A percentile compares a stretch with the other conserved stretches of the same genome.
These are phyloP conservation scores for Cornus florida DNA, from an alignment of 148 eudicot genomes.

Conservation along the genomic window DNA sequence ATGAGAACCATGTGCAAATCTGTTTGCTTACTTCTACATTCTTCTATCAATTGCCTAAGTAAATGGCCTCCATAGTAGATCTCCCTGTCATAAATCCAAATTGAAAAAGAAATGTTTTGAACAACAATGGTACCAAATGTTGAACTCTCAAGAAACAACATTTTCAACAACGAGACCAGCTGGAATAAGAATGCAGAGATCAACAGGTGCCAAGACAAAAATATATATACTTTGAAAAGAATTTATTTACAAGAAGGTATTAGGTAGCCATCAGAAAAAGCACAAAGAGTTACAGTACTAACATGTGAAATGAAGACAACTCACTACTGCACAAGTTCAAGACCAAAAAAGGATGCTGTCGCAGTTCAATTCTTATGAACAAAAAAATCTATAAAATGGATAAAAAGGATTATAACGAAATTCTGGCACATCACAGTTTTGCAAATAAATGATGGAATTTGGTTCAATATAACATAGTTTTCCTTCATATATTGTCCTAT, in stretches of 20 bases:
- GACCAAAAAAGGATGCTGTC: background rate
- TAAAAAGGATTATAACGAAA: background rate
- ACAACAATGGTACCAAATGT: background rate
- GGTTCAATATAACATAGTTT: background rate
- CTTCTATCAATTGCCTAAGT: no score
- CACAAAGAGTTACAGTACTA: background rate
- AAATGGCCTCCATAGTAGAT: no score
- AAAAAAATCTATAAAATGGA: background rate
- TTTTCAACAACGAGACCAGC: background rate
- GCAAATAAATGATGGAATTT: background rate
- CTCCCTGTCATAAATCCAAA: no score
- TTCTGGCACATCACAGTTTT: background rate
- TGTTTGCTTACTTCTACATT: no score
- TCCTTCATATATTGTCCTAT: no score
- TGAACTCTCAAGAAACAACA: background rate
- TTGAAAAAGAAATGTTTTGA: background rate
- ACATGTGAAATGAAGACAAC: background rate
- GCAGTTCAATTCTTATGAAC: background rate
- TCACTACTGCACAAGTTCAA: background rate
- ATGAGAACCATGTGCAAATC: no score
- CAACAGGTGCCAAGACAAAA: background rate
- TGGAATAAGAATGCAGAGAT: background rate
- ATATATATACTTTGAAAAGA: background rate
- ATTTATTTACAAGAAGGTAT: background rate
- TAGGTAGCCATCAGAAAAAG: background rate